These are phyloP conservation scores for Aspergillus fructus DNA, from an alignment of 2,329 filamentous ascomycete species.

Conservation along the genomic window DNA sequence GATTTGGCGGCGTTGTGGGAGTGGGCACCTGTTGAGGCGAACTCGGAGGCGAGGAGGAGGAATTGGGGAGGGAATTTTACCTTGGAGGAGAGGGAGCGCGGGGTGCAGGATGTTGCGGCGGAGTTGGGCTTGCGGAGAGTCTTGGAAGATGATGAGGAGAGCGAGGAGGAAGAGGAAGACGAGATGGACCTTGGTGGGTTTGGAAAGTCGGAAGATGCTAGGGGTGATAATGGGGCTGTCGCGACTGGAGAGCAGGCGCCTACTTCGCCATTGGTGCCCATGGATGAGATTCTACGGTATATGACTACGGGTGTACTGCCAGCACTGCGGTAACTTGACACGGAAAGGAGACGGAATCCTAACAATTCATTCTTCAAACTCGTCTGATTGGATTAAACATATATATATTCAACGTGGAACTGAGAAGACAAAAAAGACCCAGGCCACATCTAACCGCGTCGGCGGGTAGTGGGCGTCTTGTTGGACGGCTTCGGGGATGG, in stretches of 20 bases:
- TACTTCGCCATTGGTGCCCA: conserved; percentile 28
- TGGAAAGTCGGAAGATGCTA: conserved; percentile 31
- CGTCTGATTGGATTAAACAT: conserved; percentile 3
- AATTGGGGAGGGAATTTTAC: conserved; percentile 68
- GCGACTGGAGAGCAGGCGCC: conserved; percentile 5
- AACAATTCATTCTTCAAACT: not conserved
- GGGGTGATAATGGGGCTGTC: conserved; percentile 34
- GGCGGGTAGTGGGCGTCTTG: conserved; percentile 56
- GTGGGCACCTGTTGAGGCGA: conserved; percentile 52
- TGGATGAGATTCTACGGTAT: conserved; percentile 51
- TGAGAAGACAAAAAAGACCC: conserved; percentile 6
- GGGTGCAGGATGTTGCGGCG: conserved; percentile 69
- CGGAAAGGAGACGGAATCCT: not conserved
- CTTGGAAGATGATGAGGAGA: conserved; percentile 56
- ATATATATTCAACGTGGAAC: conserved; percentile 14
- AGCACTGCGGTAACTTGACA: conserved; percentile 19
- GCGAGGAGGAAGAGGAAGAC: conserved; percentile 38
- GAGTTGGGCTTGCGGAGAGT: conserved; percentile 67
- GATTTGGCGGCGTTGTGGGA: conserved; percentile 63
- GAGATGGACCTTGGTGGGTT: conserved; percentile 44
- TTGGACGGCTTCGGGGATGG: conserved; percentile 41
- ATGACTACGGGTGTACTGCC: conserved; percentile 49
- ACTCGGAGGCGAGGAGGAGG: conserved; percentile 44
- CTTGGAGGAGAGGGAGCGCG: conserved; percentile 64
- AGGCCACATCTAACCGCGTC: conserved; percentile 48